Evolutionary conservation across 352 stramenopile species (phyloP), one percentile per base, ranked within the genome.

Genomic region (Phytophthora pluvialis): DNA sequence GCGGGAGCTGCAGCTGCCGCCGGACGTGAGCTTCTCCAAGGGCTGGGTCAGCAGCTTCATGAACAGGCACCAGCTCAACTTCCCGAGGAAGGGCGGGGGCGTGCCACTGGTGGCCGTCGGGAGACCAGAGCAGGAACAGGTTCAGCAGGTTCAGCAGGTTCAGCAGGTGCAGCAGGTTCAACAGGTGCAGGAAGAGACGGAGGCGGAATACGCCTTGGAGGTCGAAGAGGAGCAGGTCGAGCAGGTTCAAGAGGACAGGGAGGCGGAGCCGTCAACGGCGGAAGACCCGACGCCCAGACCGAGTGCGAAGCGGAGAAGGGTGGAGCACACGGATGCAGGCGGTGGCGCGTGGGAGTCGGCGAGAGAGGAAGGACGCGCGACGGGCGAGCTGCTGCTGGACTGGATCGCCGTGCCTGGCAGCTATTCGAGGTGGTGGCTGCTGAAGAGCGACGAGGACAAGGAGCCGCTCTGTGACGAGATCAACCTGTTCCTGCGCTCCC

Each of bases 1-100:
- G 4, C 44, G 66, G 12, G 67, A 81, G 50, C 75, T 87, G 64
- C 44, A 78, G 43, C 64, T 84, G 42, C 40, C 57, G 25, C 58
- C 70, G 15, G 60, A 66, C 44, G 60, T 86, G 59, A 74, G 59
- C 43, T 90, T 86, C 68, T 90, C 81, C 16, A 88, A 81, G 40
- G 79, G 81, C 6, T 90, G 79, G 79, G 74, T 86, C 62, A 76
- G 64, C 33, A 81, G 79, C 60, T 88, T 89, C 57, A 73, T 87
- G 64, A 81, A 73, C 40, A 73, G 77, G 43, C 79, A 90, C 61
- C 70, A 81, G 33, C 52, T 89, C 16, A 64, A 80, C 31, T 72
- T 79, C 32, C 44, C 49, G 13, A 73, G 48, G 50, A 80, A 72
- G 38, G 60, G 58, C 5, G 31, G 40, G 4, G 31, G 33, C 11